Percentiles rank a stretch among this genome's conserved stretches.
phyloP scores from a whole-genome alignment of 2,329 filamentous ascomycete species.

The Fusarium floridanum region DNA sequence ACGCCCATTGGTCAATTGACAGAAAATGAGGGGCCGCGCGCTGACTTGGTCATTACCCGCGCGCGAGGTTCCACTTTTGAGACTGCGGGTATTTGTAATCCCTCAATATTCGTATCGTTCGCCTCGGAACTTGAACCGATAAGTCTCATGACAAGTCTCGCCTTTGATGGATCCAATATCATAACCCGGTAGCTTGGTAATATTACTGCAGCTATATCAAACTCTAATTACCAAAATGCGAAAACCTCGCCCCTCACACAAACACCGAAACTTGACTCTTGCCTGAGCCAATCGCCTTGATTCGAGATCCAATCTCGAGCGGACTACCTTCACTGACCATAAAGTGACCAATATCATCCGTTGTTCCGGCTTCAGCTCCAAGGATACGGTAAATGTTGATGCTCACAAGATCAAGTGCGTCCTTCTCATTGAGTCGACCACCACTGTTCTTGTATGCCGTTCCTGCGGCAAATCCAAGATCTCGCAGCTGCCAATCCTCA shows the following conservation, averaged over 20 bases:
- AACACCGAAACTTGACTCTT: conserved; percentile 52
- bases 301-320: conserved; percentile 68
- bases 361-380: conserved; percentile 56
- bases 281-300: conserved; percentile 64
- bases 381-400: conserved; percentile 70
- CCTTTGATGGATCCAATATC: background rate
- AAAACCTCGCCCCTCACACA: conserved; percentile 38
- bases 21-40: background rate
- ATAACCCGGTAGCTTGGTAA: background rate
- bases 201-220: background rate
- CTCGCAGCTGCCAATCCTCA: conserved; percentile 73
- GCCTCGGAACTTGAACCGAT: conserved; percentile 13
- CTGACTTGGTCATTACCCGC: conserved; percentile 47
- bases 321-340: conserved; percentile 74
- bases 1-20: conserved; percentile 7
- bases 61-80: conserved; percentile 41
- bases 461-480: conserved; percentile 71
- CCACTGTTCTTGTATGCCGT: conserved; percentile 68
- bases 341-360: conserved; percentile 61
- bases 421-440: conserved; percentile 65
- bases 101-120: background rate
- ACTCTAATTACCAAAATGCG: background rate
- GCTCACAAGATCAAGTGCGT: conserved; percentile 69
- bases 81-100: conserved; percentile 35
- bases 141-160: background rate